Percentiles rank a stretch among this genome's conserved stretches.
phyloP scores from a whole-genome alignment of 192 early-diverging fungal genomes.

The Cetraspora pellucida region DNA sequence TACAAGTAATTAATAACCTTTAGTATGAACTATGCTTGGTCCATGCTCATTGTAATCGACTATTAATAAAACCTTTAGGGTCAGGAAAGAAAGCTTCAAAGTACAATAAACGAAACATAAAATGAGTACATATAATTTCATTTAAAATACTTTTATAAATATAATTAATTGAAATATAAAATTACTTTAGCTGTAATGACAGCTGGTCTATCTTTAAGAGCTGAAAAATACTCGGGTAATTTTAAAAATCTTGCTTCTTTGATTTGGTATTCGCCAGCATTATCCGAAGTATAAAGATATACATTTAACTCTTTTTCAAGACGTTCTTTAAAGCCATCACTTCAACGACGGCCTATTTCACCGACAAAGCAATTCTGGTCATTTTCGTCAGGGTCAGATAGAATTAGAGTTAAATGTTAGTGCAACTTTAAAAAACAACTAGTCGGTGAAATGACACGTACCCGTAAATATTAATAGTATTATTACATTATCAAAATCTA shows the following conservation, averaged over 20 bases:
- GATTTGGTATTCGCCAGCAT: conserved; percentile 81
- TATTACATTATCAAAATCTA: too few relatives aligned
- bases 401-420: too few relatives aligned
- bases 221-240: conserved; percentile 87
- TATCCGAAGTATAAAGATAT: conserved; percentile 78
- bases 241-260: conserved; percentile 79
- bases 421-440: too few relatives aligned
- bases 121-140: not conserved
- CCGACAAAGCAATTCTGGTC: too few relatives aligned
- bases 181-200: conserved; percentile 85
- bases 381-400: too few relatives aligned
- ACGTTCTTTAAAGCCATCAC: conserved; percentile 66
- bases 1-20: conserved; percentile 39
- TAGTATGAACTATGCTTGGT: conserved; percentile 75
- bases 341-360: too few relatives aligned
- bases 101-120: not conserved
- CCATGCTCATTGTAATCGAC: conserved; percentile 93
- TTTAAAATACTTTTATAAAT: not conserved
- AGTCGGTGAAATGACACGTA: too few relatives aligned
- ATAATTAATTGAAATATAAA: not conserved
- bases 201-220: conserved; percentile 70
- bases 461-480: not conserved
- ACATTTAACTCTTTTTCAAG: conserved; percentile 67
- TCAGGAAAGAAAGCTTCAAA: conserved; percentile 62
- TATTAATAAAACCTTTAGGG: conserved; percentile 66